Conservation (phyloP, 371 early-diverging fungal species). For the Zopfochytrium polystomum region DNA sequence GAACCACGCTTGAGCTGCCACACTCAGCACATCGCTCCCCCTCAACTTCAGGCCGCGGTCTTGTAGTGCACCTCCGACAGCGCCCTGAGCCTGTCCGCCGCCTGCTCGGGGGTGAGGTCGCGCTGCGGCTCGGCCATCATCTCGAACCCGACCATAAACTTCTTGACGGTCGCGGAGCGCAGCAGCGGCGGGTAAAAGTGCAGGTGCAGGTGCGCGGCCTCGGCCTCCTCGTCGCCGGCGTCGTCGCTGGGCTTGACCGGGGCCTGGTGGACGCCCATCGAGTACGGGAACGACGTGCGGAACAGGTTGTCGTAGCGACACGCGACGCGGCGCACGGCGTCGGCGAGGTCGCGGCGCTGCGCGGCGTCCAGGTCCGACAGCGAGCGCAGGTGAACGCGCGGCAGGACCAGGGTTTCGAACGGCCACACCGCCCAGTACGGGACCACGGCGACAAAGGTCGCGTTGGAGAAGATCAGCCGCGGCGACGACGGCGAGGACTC, state of each 20-base stretch:
- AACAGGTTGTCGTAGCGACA: conserved; percentile 90
- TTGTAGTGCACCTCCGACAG: conserved; percentile 35
- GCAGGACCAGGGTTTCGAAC: conserved; percentile 82
- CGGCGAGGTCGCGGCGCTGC: conserved; percentile 64
- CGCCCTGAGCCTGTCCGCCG: conserved; percentile 55
- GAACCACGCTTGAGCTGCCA: too few relatives aligned
- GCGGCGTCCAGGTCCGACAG: conserved; percentile 52
- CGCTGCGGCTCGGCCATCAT: conserved; percentile 91
- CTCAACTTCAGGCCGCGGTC: too few relatives aligned
- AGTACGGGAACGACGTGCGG: conserved; percentile 88
- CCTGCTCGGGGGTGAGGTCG: conserved; percentile 90
- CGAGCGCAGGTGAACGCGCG: conserved; percentile 63
- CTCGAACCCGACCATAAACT: conserved; percentile 96
- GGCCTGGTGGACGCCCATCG: conserved; percentile 90
- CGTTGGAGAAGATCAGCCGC: conserved; percentile 77
- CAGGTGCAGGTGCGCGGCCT: conserved; percentile 74
- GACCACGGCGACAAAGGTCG: conserved; percentile 73
- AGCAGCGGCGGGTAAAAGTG: conserved; percentile 94
- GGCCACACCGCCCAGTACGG: conserved; percentile 98
- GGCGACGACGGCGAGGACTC: conserved; percentile 46
- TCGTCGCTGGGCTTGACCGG: conserved; percentile 38
- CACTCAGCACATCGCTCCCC: too few relatives aligned
- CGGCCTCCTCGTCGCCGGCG: conserved; percentile 45
- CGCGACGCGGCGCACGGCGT: conserved; percentile 66
- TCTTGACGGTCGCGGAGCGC: conserved; percentile 81